Evolutionary conservation across 169 alveolate species (phyloP), one percentile per base, ranked within the genome.

Genomic region (Cryptosporidium ryanae): DNA sequence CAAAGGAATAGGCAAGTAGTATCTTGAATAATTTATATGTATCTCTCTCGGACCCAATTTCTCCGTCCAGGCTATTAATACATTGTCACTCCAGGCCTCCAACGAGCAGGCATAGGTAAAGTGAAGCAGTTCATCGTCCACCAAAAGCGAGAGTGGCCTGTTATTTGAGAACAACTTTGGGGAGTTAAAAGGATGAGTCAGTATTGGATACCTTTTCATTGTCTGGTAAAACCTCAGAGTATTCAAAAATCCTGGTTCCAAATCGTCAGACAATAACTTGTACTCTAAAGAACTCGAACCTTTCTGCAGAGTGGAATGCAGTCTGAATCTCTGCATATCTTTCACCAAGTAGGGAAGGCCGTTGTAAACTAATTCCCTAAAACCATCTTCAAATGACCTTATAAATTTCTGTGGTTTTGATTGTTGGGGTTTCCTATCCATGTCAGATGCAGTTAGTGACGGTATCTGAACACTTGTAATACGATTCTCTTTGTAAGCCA

Each of bases 21-120:
- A 76, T 55, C 54, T 76, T 13, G 83, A 68, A 8, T 57, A 61
- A 15, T 67, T 52, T 8, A n/a, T 76, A 34, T 76, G 55, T 38
- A 76, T 23, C 43, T 55, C 76, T n/a, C 68, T 76, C 8, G 87
- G 87, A 0, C 87, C 71, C n/a, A 76, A 63, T 23, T 76, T 76
- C 15, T 76, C 87, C 23, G 87, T 76, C 87, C 87, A 76, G 12
- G 87, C 87, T n/a, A 76, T 76, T 76, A 76, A 61, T 55, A 76
- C 68, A 59, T 76, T 76, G 17, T 76, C 87, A 48, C 87, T 76
- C 87, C 87, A 76, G 10, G 87, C 55, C 12, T 76, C 87, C 38
- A 76, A n/a, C 23, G 87, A 76, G 17, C 87, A 76, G 0, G 87
- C 87, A 76, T 76, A 76, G 43, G 87, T 76, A 65, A 76, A 76